Conservation (phyloP, 495 filamentous ascomycete species). For the Xylaria cubensis region DNA sequence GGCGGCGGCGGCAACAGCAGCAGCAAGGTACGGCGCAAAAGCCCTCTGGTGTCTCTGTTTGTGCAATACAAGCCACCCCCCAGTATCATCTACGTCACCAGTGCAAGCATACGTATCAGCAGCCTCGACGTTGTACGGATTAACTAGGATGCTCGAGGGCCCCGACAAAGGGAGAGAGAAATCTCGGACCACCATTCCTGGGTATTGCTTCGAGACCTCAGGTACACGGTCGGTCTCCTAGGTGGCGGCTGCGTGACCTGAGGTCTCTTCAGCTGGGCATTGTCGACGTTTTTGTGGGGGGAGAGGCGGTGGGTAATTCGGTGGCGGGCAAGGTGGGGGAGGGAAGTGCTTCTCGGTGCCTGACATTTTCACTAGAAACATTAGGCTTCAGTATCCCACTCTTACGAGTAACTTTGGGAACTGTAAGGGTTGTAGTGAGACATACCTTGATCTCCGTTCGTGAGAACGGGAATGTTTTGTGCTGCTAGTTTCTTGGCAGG, state of each 20-base stretch:
- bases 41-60: slow-evolving; percentile 15
- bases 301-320: slow-evolving; percentile 1
- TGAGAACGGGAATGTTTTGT: neutral
- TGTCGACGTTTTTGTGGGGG: neutral
- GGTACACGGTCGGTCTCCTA: slow-evolving; percentile 4
- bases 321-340: slow-evolving; percentile 9
- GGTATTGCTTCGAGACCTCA: neutral
- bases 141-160: neutral
- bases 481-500: neutral
- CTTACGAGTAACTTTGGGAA: neutral
- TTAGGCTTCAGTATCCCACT: neutral
- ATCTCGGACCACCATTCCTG: neutral
- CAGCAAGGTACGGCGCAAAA: neutral
- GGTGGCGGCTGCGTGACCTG: neutral
- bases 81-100: neutral
- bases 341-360: neutral
- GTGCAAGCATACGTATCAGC: neutral
- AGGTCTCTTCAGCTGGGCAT: neutral
- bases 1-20: neutral
- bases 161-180: slow-evolving; percentile 2
- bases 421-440: neutral
- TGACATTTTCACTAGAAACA: neutral
- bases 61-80: slow-evolving; percentile 14
- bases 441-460: neutral
- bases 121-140: slow-evolving; percentile 8